Base-by-base conservation (phyloP, 768 basidiomycete genomes). In the Suillus plorans region DNA sequence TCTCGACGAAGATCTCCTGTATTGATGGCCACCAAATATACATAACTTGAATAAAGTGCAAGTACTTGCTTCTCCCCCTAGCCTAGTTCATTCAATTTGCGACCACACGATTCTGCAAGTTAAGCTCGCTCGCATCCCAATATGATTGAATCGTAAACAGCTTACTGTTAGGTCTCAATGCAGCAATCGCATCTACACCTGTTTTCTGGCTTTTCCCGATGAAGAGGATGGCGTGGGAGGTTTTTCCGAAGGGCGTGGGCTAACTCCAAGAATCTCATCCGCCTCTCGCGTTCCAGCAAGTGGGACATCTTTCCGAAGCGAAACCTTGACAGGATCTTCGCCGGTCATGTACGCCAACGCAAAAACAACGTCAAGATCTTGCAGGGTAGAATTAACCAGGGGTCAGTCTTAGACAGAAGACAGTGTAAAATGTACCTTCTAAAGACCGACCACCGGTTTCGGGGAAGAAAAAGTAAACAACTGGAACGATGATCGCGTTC, bases 351-450 rank as follows among this genome's bases (percentile, higher is more conserved):
- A 70, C 2, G 77, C 77, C 7, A 78, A 64, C 16, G 75, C 77
- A 66, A 78, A 77, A 4, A 78, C 66, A 44, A 78, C 74, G 62
- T 78, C 77, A 25, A 59, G 58, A 52, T 84, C 77, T 78, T 59
- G 10, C 41, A 31, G 18, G 6, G 20, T 31, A 8, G 6, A 59
- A 59, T 59, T 20, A 28, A 18, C 22, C 41, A 42, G 6, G 41
- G 14, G 10, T 25, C 22, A 14, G 7, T 50, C 49, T n/a, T 4
- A 3, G 10, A 31, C 20, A 42, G 18, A 28, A 59, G 57, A 58
- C 8, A 39, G 8, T 13, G 12, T 31, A 7, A 20, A 39, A 14
- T 44, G 4, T n/a, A 65, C 66, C 66, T 61, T 67, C 66, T 22
- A 67, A 53, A 10, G 66, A 67, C 31, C 66, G 39, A 2, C 66